Percentiles rank a stretch among this genome's conserved stretches.
These are phyloP conservation scores for Acanthamoeba healyi DNA, from an alignment of 208 protist genomes.

Conservation along the genomic window DNA sequence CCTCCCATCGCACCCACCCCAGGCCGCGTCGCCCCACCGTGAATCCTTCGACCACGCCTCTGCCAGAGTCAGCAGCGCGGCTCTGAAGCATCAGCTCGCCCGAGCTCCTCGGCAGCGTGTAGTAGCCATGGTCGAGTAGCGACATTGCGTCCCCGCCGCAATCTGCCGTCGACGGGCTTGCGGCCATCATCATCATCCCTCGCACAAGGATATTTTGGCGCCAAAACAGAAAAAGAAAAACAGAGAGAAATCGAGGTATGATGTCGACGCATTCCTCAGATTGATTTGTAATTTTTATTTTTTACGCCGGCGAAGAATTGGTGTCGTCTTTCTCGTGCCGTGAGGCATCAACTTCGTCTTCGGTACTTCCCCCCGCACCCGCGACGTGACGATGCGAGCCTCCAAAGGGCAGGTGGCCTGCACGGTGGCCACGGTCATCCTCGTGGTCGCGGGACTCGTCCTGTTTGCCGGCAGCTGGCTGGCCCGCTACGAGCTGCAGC, in stretches of 20 bases:
- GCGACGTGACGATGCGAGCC: background rate
- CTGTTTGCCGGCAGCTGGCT: constrained; percentile 32
- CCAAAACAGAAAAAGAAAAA: background rate
- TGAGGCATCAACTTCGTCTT: too few relatives aligned
- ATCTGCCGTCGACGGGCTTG: background rate
- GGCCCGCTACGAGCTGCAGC: background rate
- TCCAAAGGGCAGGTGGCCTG: background rate
- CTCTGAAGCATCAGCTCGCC: background rate
- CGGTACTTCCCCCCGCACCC: background rate
- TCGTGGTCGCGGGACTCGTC: background rate
- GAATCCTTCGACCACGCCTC: background rate
- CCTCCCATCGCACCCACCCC: constrained; percentile 6
- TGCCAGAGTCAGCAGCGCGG: background rate
- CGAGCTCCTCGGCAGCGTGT: background rate
- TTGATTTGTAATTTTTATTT: too few relatives aligned
- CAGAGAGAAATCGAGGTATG: background rate
- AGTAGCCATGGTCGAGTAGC: background rate
- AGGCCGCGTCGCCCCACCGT: background rate
- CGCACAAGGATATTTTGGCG: background rate
- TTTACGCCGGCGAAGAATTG: too few relatives aligned
- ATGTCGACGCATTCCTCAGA: background rate
- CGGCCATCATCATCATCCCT: background rate
- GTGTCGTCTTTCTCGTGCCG: too few relatives aligned
- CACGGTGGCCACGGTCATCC: background rate
- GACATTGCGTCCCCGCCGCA: too few relatives aligned